Base-by-base conservation (phyloP, 2,329 filamentous ascomycete species). In the Monosporascus sp. region DNA sequence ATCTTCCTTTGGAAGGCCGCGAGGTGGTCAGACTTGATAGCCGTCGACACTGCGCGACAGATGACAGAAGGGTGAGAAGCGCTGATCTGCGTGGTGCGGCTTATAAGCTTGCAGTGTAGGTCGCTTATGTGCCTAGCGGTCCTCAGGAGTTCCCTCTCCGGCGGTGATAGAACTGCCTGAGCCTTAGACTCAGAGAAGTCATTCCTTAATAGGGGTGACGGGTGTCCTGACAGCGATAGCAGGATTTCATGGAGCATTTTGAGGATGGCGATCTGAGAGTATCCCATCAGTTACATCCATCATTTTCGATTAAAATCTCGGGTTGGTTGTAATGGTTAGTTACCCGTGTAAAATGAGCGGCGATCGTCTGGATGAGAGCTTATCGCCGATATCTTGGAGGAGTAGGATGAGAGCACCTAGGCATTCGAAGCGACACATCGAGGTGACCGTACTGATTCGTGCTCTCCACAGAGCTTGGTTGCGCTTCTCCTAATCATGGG, bases 241-340 rank as follows among this genome's bases (percentile, higher is more conserved):
- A 97, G 85, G 75, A 99, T 90, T 79, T 99, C 94, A 82, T 97
- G 94, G 71, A 99, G 89, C 94, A 99, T 99, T 61, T 61, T 62
- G 60, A 51, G 48, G 57, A 38, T 45, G 53, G 43, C 27, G 53
- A 51, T 35, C 56, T 56, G 58, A 52, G 44, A 60, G 54, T 35
- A 25, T 18, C 18, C 35, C 50, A 57, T 60, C 54, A 60, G 60
- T 25, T 8, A 20, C 14, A 20, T 44, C 20, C 22, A 22, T 17
- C 35, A 49, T 46, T 27, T 25, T 9, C 8, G 15, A 27, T 11
- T 3, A 27, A 44, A 25, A n/a, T 9, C 24, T 37, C 17, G 14
- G 20, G 35, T n/a, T 17, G 25, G 49, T 47, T 59, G 55, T 35
- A 14, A 14, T 35, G 45, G 45, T 31, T 20, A 24, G 41, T 50